These are phyloP conservation scores for Arthromyces matolae DNA, from an alignment of 768 basidiomycete species.

Conservation along the genomic window DNA sequence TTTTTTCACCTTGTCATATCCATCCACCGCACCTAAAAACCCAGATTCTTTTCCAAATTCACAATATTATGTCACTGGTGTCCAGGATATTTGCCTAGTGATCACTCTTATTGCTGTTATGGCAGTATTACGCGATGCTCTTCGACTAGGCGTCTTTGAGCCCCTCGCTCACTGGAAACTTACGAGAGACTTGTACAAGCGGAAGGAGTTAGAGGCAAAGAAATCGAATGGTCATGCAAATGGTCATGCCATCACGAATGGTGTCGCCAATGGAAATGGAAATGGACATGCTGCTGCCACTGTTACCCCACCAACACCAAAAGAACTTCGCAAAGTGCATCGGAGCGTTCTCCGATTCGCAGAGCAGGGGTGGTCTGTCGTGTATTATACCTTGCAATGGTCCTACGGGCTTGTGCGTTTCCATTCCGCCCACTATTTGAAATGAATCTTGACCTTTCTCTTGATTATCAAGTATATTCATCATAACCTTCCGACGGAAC, in stretches of 20 bases:
- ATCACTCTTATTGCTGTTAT: conserved; percentile 81
- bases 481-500: conserved; percentile 58
- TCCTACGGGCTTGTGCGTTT: conserved; percentile 76
- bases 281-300: conserved; percentile 16
- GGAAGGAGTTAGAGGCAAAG: conserved; percentile 16
- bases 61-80: conserved; percentile 68
- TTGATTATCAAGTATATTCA: conserved; percentile 73
- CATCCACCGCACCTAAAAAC: conserved; percentile 46
- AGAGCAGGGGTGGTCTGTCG: conserved; percentile 89
- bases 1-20: conserved; percentile 75
- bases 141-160: conserved; percentile 70
- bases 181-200: conserved; percentile 42
- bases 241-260: conserved; percentile 19
- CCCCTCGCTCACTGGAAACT: conserved; percentile 82
- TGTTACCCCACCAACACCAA: conserved; percentile 24
- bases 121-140: conserved; percentile 79
- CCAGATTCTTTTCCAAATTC: conserved; percentile 74
- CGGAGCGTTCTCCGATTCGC: conserved; percentile 83
- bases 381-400: conserved; percentile 80
- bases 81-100: conserved; percentile 73
- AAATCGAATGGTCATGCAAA: conserved; percentile 24
- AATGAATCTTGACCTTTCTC: conserved; percentile 4
- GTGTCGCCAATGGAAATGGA: conserved; percentile 35
- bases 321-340: conserved; percentile 59
- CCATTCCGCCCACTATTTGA: conserved; percentile 10